Base-by-base conservation (phyloP, 352 stramenopile genomes). In the Globisporangium nunn region DNA sequence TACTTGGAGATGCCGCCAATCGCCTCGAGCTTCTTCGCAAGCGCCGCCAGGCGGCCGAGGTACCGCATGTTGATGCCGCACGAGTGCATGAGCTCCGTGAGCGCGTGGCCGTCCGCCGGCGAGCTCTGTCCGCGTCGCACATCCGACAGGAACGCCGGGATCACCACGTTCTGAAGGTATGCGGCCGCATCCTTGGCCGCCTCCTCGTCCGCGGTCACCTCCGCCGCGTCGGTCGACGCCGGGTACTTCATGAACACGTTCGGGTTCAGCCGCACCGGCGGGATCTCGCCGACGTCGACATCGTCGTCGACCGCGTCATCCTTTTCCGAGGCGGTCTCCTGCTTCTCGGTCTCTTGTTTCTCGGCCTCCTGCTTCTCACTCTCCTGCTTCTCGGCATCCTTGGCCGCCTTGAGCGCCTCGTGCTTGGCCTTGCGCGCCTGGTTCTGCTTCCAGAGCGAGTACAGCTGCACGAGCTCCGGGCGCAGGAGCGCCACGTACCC, bases 51-150 rank as follows among this genome's bases (percentile, higher is more conserved):
- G 56, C 86, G 77, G 33, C 96, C 96, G 23, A 98, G 70, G 71
- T 99, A 98, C 51, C 96, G 87, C 82, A 98, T 98, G 67, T 99
- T 99, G 50, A 99, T 96, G 51, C 96, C 96, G 66, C 81, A 88
- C 59, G 88, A 88, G 70, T 99, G 96, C 71, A 99, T 88, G 40
- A 97, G 75, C 41, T 98, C 89, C 30, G 90, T 97, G 4, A 99
- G 78, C 39, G 81, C 82, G 45, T 87, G 83, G 6, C 96, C 96
- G 68, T 98, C 96, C 15, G 81, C 73, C 7, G 88, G 84, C 3
- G 75, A 79, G 31, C 96, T 88, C 18, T 84, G 67, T 23, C 87
- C 85, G 60, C 78, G 84, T 39, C 85, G 83, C n/a, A 96, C 74
- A 40, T 95, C 84, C 15, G 75, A 68, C 2, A 96, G 71, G 62